Evolutionary conservation across 169 alveolate species (phyloP).

Genomic region (Amoebophrya sp.): DNA sequence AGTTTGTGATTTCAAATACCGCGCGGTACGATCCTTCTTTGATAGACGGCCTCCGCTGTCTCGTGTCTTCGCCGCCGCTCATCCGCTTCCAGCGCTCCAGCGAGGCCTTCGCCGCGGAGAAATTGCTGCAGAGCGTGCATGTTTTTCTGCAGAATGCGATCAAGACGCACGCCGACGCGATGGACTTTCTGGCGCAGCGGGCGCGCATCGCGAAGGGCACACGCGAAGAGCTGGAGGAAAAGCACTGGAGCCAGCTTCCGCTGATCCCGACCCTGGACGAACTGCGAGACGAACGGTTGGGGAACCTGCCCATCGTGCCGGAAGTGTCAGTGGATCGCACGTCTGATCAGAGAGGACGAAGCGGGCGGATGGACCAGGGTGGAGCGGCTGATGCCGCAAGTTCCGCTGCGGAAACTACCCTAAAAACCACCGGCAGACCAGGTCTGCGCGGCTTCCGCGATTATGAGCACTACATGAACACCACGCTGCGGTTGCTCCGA

Average conservation of each 20-base stretch:
- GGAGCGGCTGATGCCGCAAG: too few species aligned
- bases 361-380: too few species aligned
- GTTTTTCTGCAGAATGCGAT: not conserved
- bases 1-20: not conserved
- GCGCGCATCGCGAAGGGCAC: not conserved
- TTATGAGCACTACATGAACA: not conserved
- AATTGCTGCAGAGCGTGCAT: too few species aligned
- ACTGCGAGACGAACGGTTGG: not conserved
- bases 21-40: not conserved
- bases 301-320: not conserved
- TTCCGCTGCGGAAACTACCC: too few species aligned
- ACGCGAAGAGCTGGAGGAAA: not conserved
- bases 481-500: not conserved
- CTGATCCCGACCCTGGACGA: not conserved
- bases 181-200: not conserved
- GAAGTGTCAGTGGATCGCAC: not conserved
- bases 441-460: not conserved
- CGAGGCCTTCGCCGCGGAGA: too few species aligned
- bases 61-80: not conserved
- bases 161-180: not conserved
- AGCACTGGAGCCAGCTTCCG: not conserved
- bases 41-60: not conserved
- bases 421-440: too few species aligned
- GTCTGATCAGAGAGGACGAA: too few species aligned
- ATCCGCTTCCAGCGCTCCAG: too few species aligned